Percentiles rank a stretch among this genome's conserved stretches.
Conservation (phyloP, 2,329 filamentous ascomycete species). For the Diaporthe helianthi region DNA sequence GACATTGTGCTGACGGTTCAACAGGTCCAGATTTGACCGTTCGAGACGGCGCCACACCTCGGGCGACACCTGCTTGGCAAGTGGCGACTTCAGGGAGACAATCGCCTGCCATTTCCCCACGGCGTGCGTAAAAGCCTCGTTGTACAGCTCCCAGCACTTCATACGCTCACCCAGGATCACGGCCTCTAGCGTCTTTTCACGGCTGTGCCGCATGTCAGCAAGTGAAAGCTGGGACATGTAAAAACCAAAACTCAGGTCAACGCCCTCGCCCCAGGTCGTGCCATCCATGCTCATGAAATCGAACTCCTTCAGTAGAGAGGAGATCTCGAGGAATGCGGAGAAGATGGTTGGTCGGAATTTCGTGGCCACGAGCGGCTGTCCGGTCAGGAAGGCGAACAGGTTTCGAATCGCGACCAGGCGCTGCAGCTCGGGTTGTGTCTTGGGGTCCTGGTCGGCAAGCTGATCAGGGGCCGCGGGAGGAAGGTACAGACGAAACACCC, state of each 20-base stretch:
- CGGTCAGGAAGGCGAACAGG: slow-evolving; percentile 70
- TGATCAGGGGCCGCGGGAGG: slow-evolving; percentile 50
- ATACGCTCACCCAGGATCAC: slow-evolving; percentile 89
- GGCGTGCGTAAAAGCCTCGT: slow-evolving; percentile 89
- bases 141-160: slow-evolving; percentile 82
- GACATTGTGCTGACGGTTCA: slow-evolving; percentile 73
- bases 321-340: slow-evolving; percentile 60
- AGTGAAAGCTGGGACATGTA: slow-evolving; percentile 81
- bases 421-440: slow-evolving; percentile 52
- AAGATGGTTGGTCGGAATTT: slow-evolving; percentile 59
- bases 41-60: slow-evolving; percentile 82
- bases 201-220: slow-evolving; percentile 80
- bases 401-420: slow-evolving; percentile 67
- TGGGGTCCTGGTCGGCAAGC: slow-evolving; percentile 26
- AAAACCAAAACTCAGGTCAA: slow-evolving; percentile 71
- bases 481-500: slow-evolving; percentile 61
- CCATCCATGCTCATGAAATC: slow-evolving; percentile 64
- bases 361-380: slow-evolving; percentile 68
- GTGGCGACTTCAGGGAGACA: slow-evolving; percentile 68
- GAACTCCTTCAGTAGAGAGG: slow-evolving; percentile 61
- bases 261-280: slow-evolving; percentile 65
- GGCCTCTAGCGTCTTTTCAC: slow-evolving; percentile 88
- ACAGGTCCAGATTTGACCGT: slow-evolving; percentile 80
- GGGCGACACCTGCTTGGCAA: slow-evolving; percentile 73
- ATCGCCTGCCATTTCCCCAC: slow-evolving; percentile 85